Evolutionary conservation across 2,329 filamentous ascomycete species (phyloP).

Genomic region (Colletotrichum gloeosporioides): DNA sequence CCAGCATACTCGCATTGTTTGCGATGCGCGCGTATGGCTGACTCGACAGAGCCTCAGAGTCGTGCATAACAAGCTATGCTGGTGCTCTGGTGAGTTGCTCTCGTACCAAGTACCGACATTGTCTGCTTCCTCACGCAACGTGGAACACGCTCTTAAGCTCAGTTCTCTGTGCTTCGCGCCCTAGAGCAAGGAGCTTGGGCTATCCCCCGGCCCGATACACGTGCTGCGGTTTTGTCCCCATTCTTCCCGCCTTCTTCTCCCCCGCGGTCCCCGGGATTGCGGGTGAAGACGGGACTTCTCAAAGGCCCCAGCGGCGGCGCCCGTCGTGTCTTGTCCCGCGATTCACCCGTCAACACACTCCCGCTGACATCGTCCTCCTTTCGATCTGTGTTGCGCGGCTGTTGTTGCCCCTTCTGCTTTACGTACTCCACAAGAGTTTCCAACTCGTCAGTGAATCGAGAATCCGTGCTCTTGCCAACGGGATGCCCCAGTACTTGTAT

Average conservation of each 20-base stretch:
- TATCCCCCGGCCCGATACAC: neutral
- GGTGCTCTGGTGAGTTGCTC: neutral
- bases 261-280: neutral
- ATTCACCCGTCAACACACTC: neutral
- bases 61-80: neutral
- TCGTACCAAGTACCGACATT: neutral
- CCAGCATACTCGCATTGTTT: neutral
- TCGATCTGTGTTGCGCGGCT: neutral
- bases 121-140: neutral
- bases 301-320: neutral
- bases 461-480: neutral
- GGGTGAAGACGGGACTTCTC: neutral
- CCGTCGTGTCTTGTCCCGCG: neutral
- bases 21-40: neutral
- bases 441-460: neutral
- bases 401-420: neutral
- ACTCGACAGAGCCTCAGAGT: neutral
- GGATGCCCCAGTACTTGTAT: neutral
- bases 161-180: neutral
- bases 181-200: neutral
- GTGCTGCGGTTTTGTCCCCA: neutral
- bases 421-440: neutral
- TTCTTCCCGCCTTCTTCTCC: neutral
- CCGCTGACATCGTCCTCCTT: neutral
- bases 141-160: neutral